Conservation (phyloP, 371 early-diverging fungal genomes). For the Rhizopus stolonifer region DNA sequence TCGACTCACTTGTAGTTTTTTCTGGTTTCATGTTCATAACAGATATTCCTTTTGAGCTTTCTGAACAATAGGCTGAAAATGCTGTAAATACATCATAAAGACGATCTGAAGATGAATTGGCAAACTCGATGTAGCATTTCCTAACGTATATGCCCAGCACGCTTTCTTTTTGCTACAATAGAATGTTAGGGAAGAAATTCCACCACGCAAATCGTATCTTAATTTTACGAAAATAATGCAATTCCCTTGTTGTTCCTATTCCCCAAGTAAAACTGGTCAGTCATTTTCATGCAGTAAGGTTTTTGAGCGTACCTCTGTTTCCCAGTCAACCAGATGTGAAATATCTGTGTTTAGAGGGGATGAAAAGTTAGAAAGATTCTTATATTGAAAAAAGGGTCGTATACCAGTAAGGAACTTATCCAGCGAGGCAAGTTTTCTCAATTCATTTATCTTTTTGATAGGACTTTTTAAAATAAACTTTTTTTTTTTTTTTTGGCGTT, state of each 20-base stretch:
- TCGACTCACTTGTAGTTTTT: background rate
- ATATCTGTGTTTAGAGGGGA: conserved; percentile 1
- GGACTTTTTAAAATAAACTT: background rate
- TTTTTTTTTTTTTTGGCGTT: background rate
- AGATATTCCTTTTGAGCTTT: background rate
- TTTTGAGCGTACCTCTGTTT: background rate
- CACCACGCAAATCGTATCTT: background rate
- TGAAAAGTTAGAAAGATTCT: background rate
- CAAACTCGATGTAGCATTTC: conserved; percentile 33
- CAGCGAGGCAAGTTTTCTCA: background rate
- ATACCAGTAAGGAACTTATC: background rate
- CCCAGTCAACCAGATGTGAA: background rate
- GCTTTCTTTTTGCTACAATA: conserved; percentile 34
- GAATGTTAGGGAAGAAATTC: background rate
- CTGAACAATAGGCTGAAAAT: background rate
- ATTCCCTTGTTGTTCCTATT: background rate
- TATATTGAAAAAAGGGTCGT: background rate
- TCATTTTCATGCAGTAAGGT: no score
- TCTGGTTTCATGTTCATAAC: background rate
- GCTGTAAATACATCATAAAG: background rate
- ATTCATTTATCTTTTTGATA: background rate
- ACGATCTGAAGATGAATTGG: conserved; percentile 17
- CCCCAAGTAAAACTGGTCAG: background rate
- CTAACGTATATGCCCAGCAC: conserved; percentile 44
- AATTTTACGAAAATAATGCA: conserved; percentile 3